Evolutionary conservation across 768 basidiomycete species (phyloP).

Genomic region (Kwoniella sp.): DNA sequence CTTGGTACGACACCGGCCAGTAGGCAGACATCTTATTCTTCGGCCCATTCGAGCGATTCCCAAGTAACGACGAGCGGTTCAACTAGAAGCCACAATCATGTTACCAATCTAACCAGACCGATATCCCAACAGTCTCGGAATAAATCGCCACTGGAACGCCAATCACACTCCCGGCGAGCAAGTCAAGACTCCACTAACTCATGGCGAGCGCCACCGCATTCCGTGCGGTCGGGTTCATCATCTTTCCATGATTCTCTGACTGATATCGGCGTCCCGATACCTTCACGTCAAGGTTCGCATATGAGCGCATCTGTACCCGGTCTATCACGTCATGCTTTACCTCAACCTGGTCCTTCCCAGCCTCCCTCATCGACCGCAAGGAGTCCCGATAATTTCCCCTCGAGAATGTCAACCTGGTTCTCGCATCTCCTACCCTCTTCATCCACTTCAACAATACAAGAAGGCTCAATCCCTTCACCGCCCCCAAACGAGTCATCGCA

Average conservation of each 20-base stretch:
- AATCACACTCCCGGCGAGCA: conserved; percentile 25
- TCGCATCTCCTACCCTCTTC: conserved; percentile 45
- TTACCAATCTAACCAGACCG: conserved; percentile 18
- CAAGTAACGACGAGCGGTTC: conserved; percentile 16
- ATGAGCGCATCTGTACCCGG: conserved; percentile 45
- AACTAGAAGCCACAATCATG: conserved; percentile 6
- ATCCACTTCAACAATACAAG: conserved; percentile 23
- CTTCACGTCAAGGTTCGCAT: conserved; percentile 30
- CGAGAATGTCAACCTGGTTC: conserved; percentile 52
- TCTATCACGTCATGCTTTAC: conserved; percentile 34
- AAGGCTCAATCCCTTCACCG: conserved; percentile 13
- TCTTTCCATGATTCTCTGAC: conserved; percentile 28
- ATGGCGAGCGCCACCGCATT: conserved; percentile 22
- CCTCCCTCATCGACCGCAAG: conserved; percentile 4
- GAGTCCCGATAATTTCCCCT: conserved; percentile 31
- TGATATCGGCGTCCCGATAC: conserved; percentile 32
- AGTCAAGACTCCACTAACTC: conserved; percentile 45
- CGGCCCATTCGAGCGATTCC: conserved; percentile 32
- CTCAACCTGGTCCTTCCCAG: conserved; percentile 29
- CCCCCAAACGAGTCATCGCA: conserved; percentile 17
- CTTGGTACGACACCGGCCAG: conserved; percentile 9
- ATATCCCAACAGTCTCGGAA: conserved; percentile 16
- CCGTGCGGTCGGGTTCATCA: conserved; percentile 34
- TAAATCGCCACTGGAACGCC: conserved; percentile 8
- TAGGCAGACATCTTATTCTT: conserved; percentile 45